Evolutionary conservation across 257 asterid species (phyloP).

Genomic region (Jacaranda copaia): DNA sequence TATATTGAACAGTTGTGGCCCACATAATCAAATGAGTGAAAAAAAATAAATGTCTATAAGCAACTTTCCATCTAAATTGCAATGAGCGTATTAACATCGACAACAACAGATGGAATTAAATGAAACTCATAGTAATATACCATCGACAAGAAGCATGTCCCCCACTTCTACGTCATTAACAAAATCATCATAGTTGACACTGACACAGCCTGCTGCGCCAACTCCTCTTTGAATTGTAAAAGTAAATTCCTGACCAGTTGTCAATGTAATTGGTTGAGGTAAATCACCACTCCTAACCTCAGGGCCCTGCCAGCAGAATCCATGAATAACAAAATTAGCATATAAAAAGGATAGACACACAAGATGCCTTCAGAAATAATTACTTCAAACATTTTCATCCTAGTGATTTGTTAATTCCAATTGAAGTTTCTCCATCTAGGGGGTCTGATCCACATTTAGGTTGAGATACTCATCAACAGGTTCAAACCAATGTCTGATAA

Average conservation of each 20-base stretch:
- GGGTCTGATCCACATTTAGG: background rate
- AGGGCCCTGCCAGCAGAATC: conserved; percentile 80
- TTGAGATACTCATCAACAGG: background rate
- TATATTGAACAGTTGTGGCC: background rate
- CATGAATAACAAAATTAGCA: background rate
- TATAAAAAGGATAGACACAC: background rate
- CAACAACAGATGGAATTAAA: conserved; percentile 18
- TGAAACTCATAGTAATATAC: conserved; percentile 46
- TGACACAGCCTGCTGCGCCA: conserved; percentile 87
- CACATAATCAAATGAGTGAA: background rate
- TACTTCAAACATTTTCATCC: background rate
- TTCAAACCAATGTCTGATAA: background rate
- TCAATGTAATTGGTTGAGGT: conserved; percentile 86
- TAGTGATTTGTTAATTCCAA: background rate
- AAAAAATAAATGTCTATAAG: background rate
- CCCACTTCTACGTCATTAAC: conserved; percentile 96
- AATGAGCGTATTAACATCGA: conserved; percentile 13
- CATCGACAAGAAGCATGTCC: conserved; percentile 98
- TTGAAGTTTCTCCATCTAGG: conserved; percentile 12
- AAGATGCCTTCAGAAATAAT: background rate
- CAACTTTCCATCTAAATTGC: conserved; percentile 25
- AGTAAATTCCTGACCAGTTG: conserved; percentile 90
- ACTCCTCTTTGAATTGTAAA: conserved; percentile 97
- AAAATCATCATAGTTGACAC: conserved; percentile 99
- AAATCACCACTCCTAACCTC: conserved; percentile 99